Conservation (phyloP, 2,329 filamentous ascomycete species). For the Nigrospora osmanthi region DNA sequence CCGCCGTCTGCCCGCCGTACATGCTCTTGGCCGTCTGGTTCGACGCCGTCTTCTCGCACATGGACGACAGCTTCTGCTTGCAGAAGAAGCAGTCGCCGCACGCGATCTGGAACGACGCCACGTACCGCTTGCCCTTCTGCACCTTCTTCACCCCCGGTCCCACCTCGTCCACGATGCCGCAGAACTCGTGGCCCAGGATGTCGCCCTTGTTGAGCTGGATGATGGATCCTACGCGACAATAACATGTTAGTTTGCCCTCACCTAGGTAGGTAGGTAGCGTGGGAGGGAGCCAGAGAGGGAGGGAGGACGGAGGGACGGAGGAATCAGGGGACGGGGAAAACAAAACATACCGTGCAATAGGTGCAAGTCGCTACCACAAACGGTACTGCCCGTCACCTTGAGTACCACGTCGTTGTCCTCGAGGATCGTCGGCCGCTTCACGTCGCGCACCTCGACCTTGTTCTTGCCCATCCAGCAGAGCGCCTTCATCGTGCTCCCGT, state of each 20-base stretch:
- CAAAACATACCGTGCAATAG: conserved; percentile 37
- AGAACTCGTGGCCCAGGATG: conserved; percentile 59
- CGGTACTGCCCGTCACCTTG: conserved; percentile 60
- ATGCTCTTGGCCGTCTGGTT: conserved; percentile 65
- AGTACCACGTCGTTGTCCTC: conserved; percentile 73
- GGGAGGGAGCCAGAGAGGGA: no score
- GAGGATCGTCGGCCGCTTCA: conserved; percentile 62
- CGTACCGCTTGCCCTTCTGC: conserved; percentile 60
- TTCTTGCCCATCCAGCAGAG: conserved; percentile 79
- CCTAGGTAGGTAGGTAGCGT: no score
- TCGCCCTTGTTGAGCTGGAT: conserved; percentile 56
- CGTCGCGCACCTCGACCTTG: conserved; percentile 60
- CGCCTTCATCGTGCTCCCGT: conserved; percentile 59
- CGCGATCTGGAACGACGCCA: conserved; percentile 82
- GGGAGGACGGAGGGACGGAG: no score
- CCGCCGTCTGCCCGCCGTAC: conserved; percentile 72
- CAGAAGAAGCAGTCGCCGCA: conserved; percentile 69
- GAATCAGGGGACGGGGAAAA: neutral
- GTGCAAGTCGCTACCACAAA: conserved; percentile 53
- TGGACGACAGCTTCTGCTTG: conserved; percentile 67
- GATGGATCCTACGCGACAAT: no score
- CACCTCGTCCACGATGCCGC: conserved; percentile 45
- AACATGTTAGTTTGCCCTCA: no score
- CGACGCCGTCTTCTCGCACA: conserved; percentile 73
- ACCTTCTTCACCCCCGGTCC: conserved; percentile 47